Evolutionary conservation across 305 asterid genomes (phyloP).

Genomic region (Fraxinus paxiana): DNA sequence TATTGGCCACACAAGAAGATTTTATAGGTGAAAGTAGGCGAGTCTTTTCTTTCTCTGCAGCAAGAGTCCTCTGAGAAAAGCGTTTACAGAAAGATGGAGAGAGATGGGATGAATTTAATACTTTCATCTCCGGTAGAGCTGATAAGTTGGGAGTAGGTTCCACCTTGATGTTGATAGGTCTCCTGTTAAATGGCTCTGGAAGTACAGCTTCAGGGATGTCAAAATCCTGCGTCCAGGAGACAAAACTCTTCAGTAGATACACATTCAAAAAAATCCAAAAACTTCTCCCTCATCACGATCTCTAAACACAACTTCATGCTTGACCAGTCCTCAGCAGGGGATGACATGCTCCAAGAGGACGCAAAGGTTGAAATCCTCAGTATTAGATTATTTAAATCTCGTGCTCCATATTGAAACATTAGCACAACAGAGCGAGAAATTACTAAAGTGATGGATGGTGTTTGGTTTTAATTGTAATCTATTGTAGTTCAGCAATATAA

Average conservation of each 20-base stretch:
- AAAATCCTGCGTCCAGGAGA: slow-evolving; percentile 40
- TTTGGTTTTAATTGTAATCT: background rate
- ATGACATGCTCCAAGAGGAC: background rate
- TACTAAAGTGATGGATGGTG: background rate
- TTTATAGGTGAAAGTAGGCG: slow-evolving; percentile 34
- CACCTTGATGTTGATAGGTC: slow-evolving; percentile 25
- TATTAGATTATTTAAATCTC: background rate
- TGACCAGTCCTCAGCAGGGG: background rate
- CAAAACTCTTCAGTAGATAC: slow-evolving; percentile 18
- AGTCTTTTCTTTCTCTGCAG: slow-evolving; percentile 33
- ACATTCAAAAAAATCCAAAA: slow-evolving; percentile 2
- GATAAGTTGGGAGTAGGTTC: slow-evolving; percentile 31
- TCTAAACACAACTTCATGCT: background rate
- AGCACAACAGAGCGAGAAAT: background rate
- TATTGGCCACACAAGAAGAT: slow-evolving; percentile 27
- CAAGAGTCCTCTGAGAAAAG: slow-evolving; percentile 37
- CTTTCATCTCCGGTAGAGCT: slow-evolving; percentile 33
- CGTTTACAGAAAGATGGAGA: slow-evolving; percentile 39
- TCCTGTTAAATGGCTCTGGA: slow-evolving; percentile 56
- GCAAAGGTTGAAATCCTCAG: background rate
- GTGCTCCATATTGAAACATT: background rate
- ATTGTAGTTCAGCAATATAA: background rate
- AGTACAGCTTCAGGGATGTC: slow-evolving; percentile 75
- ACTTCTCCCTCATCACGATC: slow-evolving; percentile 5
- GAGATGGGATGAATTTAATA: slow-evolving; percentile 50